Percentiles rank a stretch among this genome's conserved stretches.
These are phyloP conservation scores for Cucurbita pepo DNA, from an alignment of 306 rosid genomes.

Conservation along the genomic window DNA sequence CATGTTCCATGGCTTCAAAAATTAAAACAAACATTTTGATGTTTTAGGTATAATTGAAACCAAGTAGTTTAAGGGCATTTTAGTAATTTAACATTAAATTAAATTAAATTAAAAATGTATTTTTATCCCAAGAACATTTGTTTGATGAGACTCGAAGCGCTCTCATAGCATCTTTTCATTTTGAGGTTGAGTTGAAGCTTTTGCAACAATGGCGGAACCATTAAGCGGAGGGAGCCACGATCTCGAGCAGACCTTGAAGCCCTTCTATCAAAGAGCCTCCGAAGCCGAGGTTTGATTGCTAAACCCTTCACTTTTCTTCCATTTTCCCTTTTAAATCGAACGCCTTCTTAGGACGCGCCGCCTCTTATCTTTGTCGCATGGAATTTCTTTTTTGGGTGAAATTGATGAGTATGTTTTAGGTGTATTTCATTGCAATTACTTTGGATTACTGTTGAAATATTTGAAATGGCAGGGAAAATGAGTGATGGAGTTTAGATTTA, in stretches of 20 bases:
- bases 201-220: conserved; percentile 34
- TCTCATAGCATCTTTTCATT: too few relatives aligned
- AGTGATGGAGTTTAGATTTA: not conserved
- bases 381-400: not conserved
- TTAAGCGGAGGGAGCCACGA: conserved; percentile 13
- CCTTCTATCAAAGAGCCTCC: conserved; percentile 55
- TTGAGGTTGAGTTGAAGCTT: not conserved
- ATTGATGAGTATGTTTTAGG: not conserved
- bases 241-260: conserved; percentile 29
- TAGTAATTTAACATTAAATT: too few relatives aligned
- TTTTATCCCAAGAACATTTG: too few relatives aligned
- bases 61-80: too few relatives aligned
- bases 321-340: not conserved
- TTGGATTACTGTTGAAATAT: not conserved
- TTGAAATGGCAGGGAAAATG: not conserved
- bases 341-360: not conserved
- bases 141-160: too few relatives aligned
- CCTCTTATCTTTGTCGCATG: not conserved
- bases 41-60: too few relatives aligned
- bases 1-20: too few relatives aligned
- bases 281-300: conserved; percentile 54
- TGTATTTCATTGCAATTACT: not conserved
- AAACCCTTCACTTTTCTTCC: not conserved
- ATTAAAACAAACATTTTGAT: too few relatives aligned
- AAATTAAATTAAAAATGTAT: too few relatives aligned